Conservation (phyloP, 805 yeast genomes). For the Wickerhamomyces bisporus region DNA sequence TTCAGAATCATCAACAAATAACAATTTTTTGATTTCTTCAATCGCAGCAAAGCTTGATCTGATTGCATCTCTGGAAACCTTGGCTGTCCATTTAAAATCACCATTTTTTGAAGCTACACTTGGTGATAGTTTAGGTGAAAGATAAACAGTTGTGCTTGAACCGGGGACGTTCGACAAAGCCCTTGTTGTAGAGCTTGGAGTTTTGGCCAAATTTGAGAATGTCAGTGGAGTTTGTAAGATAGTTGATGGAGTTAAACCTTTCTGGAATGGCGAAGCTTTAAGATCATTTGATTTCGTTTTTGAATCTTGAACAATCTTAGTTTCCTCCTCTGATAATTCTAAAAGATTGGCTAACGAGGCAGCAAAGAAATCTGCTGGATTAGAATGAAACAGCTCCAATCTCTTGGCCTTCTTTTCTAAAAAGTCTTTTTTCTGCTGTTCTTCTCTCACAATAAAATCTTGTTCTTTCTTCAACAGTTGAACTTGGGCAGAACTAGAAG, state of each 20-base stretch:
- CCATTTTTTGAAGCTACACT: constrained; percentile 4
- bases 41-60: constrained; percentile 14
- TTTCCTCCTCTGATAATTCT: constrained; percentile 23
- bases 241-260: constrained; percentile 25
- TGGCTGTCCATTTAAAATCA: constrained; percentile 18
- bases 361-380: constrained; percentile 21
- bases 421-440: constrained; percentile 9
- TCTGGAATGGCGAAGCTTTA: constrained; percentile 16
- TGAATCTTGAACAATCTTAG: constrained; percentile 15
- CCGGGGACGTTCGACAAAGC: not conserved
- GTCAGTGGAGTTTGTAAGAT: constrained; percentile 25
- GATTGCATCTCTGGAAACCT: constrained; percentile 21
- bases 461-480: constrained; percentile 22
- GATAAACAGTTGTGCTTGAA: constrained; percentile 9
- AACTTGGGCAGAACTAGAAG: constrained; percentile 8
- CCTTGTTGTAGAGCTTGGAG: constrained; percentile 21
- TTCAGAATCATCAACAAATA: constrained; percentile 10
- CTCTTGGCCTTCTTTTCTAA: constrained; percentile 20
- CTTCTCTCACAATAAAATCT: constrained; percentile 18
- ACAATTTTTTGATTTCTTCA: constrained; percentile 16
- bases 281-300: constrained; percentile 12
- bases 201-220: constrained; percentile 20
- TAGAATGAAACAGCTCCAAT: constrained; percentile 15
- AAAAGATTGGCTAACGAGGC: constrained; percentile 23
- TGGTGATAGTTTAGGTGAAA: constrained; percentile 24